Conservation (phyloP, 1,139 yeast genomes). For the Geotrichum citri-aurantii region DNA sequence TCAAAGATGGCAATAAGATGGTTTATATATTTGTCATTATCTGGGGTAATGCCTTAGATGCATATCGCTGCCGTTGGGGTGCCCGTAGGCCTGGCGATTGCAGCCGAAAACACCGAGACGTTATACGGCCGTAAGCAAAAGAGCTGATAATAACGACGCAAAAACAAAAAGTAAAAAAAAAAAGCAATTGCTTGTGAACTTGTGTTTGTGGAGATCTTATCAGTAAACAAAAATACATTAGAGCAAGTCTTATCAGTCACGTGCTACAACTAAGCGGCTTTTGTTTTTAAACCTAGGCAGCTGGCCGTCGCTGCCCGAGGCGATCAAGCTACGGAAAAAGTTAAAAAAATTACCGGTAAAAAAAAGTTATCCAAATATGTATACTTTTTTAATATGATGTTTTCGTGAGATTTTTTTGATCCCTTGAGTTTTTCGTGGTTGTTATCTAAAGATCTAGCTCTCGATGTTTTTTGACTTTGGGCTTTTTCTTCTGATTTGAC, state of each 20-base stretch:
- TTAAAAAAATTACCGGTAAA: too few species aligned
- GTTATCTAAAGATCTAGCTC: too few species aligned
- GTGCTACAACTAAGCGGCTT: not conserved
- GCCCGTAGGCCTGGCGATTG: not conserved
- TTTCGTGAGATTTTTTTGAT: too few species aligned
- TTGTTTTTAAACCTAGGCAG: not conserved
- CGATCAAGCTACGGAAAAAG: too few species aligned
- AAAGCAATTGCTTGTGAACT: not conserved
- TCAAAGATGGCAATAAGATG: not conserved
- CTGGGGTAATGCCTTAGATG: too few species aligned
- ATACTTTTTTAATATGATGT: too few species aligned
- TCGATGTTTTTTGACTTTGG: too few species aligned
- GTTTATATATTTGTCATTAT: not conserved
- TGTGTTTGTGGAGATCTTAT: not conserved
- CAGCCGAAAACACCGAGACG: not conserved
- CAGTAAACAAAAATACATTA: not conserved
- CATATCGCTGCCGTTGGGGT: not conserved
- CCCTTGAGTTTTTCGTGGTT: too few species aligned
- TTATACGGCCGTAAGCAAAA: not conserved
- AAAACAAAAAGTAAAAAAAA: too few species aligned
- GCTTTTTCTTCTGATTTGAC: too few species aligned
- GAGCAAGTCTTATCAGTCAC: too few species aligned
- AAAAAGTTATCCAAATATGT: too few species aligned
- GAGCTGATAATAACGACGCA: not conserved
- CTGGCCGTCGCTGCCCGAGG: not conserved